These are phyloP conservation scores for Diaporthe aspalathi DNA, from an alignment of 2,329 filamentous ascomycete genomes.

Conservation along the genomic window DNA sequence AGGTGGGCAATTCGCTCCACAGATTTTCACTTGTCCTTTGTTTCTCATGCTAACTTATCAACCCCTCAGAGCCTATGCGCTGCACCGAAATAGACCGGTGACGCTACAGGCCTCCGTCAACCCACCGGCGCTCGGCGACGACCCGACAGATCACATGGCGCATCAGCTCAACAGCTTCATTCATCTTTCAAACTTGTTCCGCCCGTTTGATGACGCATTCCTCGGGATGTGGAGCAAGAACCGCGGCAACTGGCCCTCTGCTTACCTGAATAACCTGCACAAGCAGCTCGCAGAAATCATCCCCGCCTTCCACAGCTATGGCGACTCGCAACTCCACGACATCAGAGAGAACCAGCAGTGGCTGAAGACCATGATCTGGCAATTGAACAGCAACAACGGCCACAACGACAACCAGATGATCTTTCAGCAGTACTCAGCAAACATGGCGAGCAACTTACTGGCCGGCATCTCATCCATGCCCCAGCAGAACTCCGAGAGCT, in stretches of 20 bases:
- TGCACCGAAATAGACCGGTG: constrained; percentile 76
- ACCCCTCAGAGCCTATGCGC: constrained; percentile 71
- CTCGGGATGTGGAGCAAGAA: constrained; percentile 76
- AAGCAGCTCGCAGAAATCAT: constrained; percentile 70
- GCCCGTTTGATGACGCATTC: constrained; percentile 74
- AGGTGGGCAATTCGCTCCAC: constrained; percentile 59
- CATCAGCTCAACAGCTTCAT: constrained; percentile 68
- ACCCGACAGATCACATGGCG: constrained; percentile 66
- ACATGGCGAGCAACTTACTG: constrained; percentile 72
- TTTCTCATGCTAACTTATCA: constrained; percentile 40
- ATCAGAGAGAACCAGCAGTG: constrained; percentile 71
- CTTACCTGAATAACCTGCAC: constrained; percentile 69
- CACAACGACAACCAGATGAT: constrained; percentile 63
- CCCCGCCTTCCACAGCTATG: constrained; percentile 62
- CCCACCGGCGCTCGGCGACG: constrained; percentile 71
- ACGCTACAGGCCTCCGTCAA: constrained; percentile 77
- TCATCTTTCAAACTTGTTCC: constrained; percentile 71
- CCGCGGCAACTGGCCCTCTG: constrained; percentile 64
- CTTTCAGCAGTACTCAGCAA: constrained; percentile 72
- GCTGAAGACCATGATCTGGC: constrained; percentile 73
- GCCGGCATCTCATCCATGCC: constrained; percentile 79
- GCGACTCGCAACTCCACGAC: constrained; percentile 66
- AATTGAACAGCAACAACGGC: constrained; percentile 65
- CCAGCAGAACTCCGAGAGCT: constrained; percentile 77
- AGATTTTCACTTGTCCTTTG: not conserved